Evolutionary conservation across 2,329 filamentous ascomycete species (phyloP).

Genomic region (Fonsecaea pedrosoi): DNA sequence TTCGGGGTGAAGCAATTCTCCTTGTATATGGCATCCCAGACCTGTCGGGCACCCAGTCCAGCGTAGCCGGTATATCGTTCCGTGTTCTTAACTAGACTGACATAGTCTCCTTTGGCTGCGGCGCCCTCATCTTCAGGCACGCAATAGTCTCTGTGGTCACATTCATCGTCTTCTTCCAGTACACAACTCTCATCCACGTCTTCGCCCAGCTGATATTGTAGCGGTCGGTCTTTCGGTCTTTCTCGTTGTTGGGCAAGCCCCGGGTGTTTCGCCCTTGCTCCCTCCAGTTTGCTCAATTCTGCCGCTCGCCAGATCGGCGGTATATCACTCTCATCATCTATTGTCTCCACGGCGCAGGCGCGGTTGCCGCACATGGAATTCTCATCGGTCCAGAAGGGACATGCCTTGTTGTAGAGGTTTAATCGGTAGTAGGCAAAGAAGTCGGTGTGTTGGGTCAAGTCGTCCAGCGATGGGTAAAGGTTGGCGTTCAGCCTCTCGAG

Average conservation of each 20-base stretch:
- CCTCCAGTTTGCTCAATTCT: conserved; percentile 89
- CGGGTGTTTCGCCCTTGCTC: conserved; percentile 88
- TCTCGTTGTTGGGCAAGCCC: conserved; percentile 75
- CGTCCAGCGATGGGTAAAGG: conserved; percentile 77
- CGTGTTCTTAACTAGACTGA: conserved; percentile 89
- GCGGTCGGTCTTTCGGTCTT: conserved; percentile 70
- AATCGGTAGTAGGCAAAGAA: conserved; percentile 98
- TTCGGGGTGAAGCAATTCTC: conserved; percentile 88
- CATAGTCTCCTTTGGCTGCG: conserved; percentile 89
- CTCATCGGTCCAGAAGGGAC: conserved; percentile 94
- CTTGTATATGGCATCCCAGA: conserved; percentile 96
- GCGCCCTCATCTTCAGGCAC: conserved; percentile 92
- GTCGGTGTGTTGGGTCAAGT: conserved; percentile 85
- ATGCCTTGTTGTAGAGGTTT: conserved; percentile 92
- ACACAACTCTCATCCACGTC: conserved; percentile 94
- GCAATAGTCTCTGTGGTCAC: conserved; percentile 95
- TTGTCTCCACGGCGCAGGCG: conserved; percentile 91
- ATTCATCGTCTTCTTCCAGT: conserved; percentile 96
- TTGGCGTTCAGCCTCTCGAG: conserved; percentile 82
- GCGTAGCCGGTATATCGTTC: conserved; percentile 95
- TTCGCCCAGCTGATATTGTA: conserved; percentile 83
- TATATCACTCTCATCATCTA: conserved; percentile 94
- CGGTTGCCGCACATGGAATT: conserved; percentile 96
- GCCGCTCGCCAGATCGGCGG: conserved; percentile 89
- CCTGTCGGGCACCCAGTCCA: conserved; percentile 81